Evolutionary conservation across 441 rosid species (phyloP), one percentile per base, ranked within the genome.

Genomic region (Populus tomentosa): DNA sequence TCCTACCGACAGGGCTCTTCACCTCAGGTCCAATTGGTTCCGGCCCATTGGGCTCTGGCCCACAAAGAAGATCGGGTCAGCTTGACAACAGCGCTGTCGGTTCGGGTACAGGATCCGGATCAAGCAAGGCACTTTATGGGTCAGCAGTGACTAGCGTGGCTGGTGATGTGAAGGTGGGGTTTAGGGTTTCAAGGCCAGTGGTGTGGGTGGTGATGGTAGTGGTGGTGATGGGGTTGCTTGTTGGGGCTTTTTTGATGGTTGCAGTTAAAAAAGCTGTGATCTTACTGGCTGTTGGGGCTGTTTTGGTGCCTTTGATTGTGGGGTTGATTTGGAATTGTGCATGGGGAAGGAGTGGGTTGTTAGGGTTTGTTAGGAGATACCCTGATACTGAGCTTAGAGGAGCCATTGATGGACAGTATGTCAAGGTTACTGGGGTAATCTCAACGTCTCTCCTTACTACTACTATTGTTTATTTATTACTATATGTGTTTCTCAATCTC

Each of bases 351-450:
- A 90, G 79, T 81, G 92, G 92, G 28, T 76, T 94, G 84, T 67
- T 93, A 77, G 79, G 88, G 82, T 95, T 83, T 84, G 84, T 93
- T 75, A 80, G 74, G 75, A 86, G 87, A 68, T 80, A 85, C 75
- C 94, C 93, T 10, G 92, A 93, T 84, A 89, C 97, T 67, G 97
- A 88, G 75, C 94, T 95, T 82, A 88, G 98, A 87, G 93, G 91
- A 67, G 96, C 98, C 72, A 74, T 86, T 71, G 98, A 95, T 85
- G 98, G 98, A 26, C 98, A 95, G 80, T 84, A 87, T 66, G 90
- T 95, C 79, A 95, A 95, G 86, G 93, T 95, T 70, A 91, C 98
- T 61, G 98, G 98, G 92, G 99, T 91, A 91, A 85, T 80, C 72
- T 62, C 46, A n/a, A 7, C 67, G 74, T 38, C 33, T 71, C 68